phyloP scores from a whole-genome alignment of 768 basidiomycete species.

The Suillus weaverae region DNA sequence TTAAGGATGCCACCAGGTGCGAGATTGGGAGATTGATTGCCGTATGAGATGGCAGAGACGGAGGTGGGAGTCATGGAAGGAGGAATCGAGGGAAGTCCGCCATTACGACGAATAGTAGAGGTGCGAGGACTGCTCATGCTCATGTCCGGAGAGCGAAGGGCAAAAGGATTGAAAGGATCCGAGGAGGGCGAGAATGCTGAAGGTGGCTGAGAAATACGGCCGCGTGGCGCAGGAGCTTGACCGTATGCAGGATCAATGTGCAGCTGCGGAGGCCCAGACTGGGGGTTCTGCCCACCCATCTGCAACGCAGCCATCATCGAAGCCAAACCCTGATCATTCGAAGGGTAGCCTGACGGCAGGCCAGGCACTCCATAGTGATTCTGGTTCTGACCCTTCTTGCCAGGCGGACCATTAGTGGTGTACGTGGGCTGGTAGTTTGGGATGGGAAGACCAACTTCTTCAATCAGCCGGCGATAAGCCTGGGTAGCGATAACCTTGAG shows the following conservation, averaged over 20 bases:
- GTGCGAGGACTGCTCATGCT: slow-evolving; percentile 47
- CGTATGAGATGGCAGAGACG: slow-evolving; percentile 47
- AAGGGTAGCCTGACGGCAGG: slow-evolving; percentile 75
- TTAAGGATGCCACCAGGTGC: slow-evolving; percentile 53
- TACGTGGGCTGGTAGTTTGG: slow-evolving; percentile 85
- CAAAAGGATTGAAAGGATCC: slow-evolving; percentile 61
- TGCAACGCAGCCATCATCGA: slow-evolving; percentile 93
- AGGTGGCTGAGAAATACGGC: slow-evolving; percentile 43
- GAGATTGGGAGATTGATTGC: slow-evolving; percentile 60
- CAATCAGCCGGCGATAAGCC: slow-evolving; percentile 89
- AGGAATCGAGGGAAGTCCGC: slow-evolving; percentile 31
- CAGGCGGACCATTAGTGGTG: slow-evolving; percentile 55
- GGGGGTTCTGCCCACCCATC: slow-evolving; percentile 86
- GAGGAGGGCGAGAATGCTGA: slow-evolving; percentile 51
- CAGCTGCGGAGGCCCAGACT: slow-evolving; percentile 72
- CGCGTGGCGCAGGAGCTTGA: slow-evolving; percentile 44
- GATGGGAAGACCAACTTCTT: slow-evolving; percentile 91
- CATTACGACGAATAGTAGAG: slow-evolving; percentile 47
- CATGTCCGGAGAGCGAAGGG: slow-evolving; percentile 49
- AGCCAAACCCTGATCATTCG: slow-evolving; percentile 81
- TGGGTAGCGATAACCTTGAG: slow-evolving; percentile 94
- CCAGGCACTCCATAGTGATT: slow-evolving; percentile 68
- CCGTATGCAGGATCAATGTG: slow-evolving; percentile 69
- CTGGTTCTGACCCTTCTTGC: slow-evolving; percentile 57
- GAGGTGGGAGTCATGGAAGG: slow-evolving; percentile 32